phyloP scores from a whole-genome alignment of 2,329 filamentous ascomycete species.

The Penicillium sp. region DNA sequence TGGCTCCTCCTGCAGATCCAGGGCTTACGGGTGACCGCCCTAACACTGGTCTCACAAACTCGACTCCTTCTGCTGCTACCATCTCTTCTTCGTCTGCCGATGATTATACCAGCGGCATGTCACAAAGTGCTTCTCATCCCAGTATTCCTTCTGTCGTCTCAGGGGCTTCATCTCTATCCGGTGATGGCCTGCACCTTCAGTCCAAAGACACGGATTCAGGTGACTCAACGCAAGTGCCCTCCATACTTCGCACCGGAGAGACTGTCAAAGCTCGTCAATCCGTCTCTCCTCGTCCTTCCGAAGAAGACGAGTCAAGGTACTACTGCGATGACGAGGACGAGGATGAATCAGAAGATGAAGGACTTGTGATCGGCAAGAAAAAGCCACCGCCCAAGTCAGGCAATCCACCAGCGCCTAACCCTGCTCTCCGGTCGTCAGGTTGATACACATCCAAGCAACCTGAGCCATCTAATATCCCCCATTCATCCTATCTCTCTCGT shows the following conservation, averaged over 20 bases:
- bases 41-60: slow-evolving; percentile 27
- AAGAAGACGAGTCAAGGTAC: slow-evolving; percentile 38
- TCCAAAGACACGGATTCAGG: slow-evolving; percentile 26
- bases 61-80: slow-evolving; percentile 42
- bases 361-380: slow-evolving; percentile 38
- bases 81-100: slow-evolving; percentile 45
- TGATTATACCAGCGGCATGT: slow-evolving; percentile 44
- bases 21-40: slow-evolving; percentile 18
- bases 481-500: background rate
- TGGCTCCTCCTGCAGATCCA: slow-evolving; percentile 12
- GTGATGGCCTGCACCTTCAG: slow-evolving; percentile 29
- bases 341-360: slow-evolving; percentile 42
- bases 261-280: slow-evolving; percentile 34
- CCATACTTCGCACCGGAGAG: slow-evolving; percentile 40
- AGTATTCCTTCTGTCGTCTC: slow-evolving; percentile 45
- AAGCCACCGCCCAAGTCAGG: slow-evolving; percentile 22
- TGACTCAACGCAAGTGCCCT: slow-evolving; percentile 26
- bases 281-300: slow-evolving; percentile 19
- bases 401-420: slow-evolving; percentile 11
- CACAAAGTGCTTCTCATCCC: slow-evolving; percentile 44
- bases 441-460: background rate
- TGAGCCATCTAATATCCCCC: slow-evolving; percentile 1
- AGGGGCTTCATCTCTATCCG: slow-evolving; percentile 43
- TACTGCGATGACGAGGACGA: slow-evolving; percentile 41
- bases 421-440: slow-evolving; percentile 4